phyloP scores from a whole-genome alignment of 306 rosid species.

The Cyclanthera cordifolia region DNA sequence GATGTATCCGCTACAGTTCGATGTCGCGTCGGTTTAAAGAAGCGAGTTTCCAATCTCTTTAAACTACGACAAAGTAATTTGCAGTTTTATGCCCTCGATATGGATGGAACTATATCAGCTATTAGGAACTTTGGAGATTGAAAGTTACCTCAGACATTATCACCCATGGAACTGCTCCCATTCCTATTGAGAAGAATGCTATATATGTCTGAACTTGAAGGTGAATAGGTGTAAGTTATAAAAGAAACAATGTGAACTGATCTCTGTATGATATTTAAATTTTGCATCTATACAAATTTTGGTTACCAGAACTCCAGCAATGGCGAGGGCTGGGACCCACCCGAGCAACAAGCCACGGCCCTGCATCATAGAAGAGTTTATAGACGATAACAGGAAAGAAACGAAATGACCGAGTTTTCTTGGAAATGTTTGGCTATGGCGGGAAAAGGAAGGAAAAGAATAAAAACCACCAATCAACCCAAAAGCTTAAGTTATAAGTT shows the following conservation, averaged over 20 bases:
- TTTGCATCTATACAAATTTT: background rate
- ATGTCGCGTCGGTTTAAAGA: background rate
- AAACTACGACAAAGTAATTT: background rate
- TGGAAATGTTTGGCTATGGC: no score
- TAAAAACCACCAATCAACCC: no score
- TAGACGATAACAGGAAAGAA: background rate
- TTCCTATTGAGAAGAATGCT: conserved; percentile 55
- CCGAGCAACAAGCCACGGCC: conserved; percentile 4
- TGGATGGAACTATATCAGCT: background rate
- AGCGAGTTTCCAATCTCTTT: background rate
- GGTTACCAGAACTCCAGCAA: conserved; percentile 4
- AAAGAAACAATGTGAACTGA: background rate
- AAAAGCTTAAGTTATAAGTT: no score
- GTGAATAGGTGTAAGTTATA: background rate
- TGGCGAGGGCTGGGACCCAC: background rate
- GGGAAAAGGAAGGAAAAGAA: no score
- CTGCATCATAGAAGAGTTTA: background rate
- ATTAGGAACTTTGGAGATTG: background rate
- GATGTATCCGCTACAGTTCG: background rate
- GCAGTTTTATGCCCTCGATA: background rate
- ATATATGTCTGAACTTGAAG: conserved; percentile 41
- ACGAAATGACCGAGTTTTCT: no score
- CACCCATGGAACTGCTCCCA: conserved; percentile 87
- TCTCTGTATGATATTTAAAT: background rate
- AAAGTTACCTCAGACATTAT: conserved; percentile 80